phyloP scores from a whole-genome alignment of 2,329 filamentous ascomycete species.

The Fusarium phyllophilum region DNA sequence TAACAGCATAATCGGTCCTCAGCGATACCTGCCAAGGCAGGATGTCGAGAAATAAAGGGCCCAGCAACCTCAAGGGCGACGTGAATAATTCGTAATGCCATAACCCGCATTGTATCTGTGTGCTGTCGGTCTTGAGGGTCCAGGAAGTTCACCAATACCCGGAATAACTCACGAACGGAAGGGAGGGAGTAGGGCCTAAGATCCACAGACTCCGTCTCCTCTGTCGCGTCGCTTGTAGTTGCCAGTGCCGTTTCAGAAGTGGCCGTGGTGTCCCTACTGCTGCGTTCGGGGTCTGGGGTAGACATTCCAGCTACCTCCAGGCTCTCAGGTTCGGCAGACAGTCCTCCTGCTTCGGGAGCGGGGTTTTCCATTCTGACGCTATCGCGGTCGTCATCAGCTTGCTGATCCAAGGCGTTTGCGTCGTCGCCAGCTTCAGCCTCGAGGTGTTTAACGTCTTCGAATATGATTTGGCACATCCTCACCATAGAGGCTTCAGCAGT shows the following conservation, averaged over 20 bases:
- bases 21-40: slow-evolving; percentile 84
- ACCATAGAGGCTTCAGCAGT: slow-evolving; percentile 98
- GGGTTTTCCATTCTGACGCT: slow-evolving; percentile 79
- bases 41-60: slow-evolving; percentile 92
- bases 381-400: slow-evolving; percentile 74
- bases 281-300: slow-evolving; percentile 36
- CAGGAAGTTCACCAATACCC: slow-evolving; percentile 91
- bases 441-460: slow-evolving; percentile 88
- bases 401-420: slow-evolving; percentile 71
- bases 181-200: slow-evolving; percentile 92
- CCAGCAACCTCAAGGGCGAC: slow-evolving; percentile 96
- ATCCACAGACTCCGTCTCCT: slow-evolving; percentile 61
- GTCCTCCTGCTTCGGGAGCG: slow-evolving; percentile 30
- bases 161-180: slow-evolving; percentile 92
- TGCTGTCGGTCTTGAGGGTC: slow-evolving; percentile 94
- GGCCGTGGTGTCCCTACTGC: slow-evolving; percentile 64
- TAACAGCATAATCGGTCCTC: slow-evolving; percentile 94
- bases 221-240: slow-evolving; percentile 48
- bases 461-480: slow-evolving; percentile 98
- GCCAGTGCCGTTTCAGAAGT: slow-evolving; percentile 51
- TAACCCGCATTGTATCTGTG: slow-evolving; percentile 94
- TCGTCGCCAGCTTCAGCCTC: slow-evolving; percentile 76
- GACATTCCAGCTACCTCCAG: slow-evolving; percentile 30
- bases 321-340: slow-evolving; percentile 30
- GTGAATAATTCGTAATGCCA: slow-evolving; percentile 96